Base-by-base conservation (phyloP, 176 grass and related monocot genomes). In the barley (Hordeum vulgare) region DNA sequence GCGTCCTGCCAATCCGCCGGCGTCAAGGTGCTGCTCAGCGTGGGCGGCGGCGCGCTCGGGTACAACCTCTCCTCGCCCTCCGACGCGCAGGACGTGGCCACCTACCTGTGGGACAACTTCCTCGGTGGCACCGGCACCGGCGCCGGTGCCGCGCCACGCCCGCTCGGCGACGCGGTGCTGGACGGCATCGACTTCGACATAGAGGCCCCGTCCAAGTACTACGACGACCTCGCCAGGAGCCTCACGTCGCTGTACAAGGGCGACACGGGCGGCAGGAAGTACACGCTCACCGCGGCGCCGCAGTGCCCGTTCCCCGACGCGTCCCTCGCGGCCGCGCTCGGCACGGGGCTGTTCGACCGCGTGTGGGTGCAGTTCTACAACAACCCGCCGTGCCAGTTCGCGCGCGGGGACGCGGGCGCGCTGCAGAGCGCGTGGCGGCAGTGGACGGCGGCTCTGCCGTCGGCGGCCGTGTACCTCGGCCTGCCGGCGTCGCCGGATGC, bases 291-390 rank as follows among this genome's bases (percentile, higher is more conserved):
- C 12, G 88, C 90, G 2, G 87, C 85, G 64, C 90, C 90, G 4
- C 79, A 88, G 82, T 95, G 87, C 56, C 81, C 67, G 7, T 92
- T 84, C 93, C 93, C 87, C 4, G 87, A 92, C 75, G 28, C 11
- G 9, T 59, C 45, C 5, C 85, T 95, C 0, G 33, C 2, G 0
- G 2, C 42, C 3, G 89, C 86, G 71, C 74, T 94, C n/a, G 24
- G 15, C 13, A 89, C 88, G 4, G 85, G 88, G 53, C 58, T 86
- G 23, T 92, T 94, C 54, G 78, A 94, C 81, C 74, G 60, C 26
- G 90, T 92, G 17, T 95, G 93, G 93, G 90, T 95, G 26, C 93
- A 95, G 62, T 92, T 95, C 79, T 95, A 92, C 82, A 96, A 92
- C 85, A 92, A 96, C 76, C 77, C 71, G 11, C 82, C 81, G 1